Percentiles rank a stretch among this genome's conserved stretches.
phyloP scores from a whole-genome alignment of 306 rosid species.

The Acacia acuminata region DNA sequence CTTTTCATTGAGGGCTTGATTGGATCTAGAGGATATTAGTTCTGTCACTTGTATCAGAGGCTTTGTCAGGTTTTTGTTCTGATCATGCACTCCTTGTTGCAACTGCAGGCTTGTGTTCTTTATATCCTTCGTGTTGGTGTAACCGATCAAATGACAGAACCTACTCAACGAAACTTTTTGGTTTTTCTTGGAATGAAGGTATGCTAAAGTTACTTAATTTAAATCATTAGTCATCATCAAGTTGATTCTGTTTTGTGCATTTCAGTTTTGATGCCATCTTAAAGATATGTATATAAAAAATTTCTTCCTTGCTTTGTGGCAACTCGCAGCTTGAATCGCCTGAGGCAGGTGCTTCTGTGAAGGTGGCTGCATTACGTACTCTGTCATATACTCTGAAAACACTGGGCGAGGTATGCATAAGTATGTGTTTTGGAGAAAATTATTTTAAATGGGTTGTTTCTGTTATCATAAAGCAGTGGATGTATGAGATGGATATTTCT shows the following conservation, averaged over 20 bases:
- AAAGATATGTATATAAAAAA: slow-evolving; percentile 2
- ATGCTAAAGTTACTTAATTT: slow-evolving; percentile 23
- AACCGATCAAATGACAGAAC: slow-evolving; percentile 96
- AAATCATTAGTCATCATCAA: slow-evolving; percentile 11
- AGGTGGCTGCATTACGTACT: slow-evolving; percentile 81
- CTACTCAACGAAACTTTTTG: slow-evolving; percentile 84
- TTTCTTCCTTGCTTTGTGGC: slow-evolving; percentile 21
- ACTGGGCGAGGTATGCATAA: slow-evolving; percentile 76
- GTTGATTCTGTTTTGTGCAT: slow-evolving; percentile 18
- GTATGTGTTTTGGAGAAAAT: slow-evolving; percentile 13
- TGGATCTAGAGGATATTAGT: not conserved
- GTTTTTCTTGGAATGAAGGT: slow-evolving; percentile 87
- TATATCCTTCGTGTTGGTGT: slow-evolving; percentile 88
- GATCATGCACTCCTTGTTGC: slow-evolving; percentile 39
- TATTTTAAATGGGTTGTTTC: slow-evolving; percentile 3
- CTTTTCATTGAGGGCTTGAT: not conserved
- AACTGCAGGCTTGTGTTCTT: slow-evolving; percentile 92
- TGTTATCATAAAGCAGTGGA: not conserved
- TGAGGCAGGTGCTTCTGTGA: slow-evolving; percentile 84
- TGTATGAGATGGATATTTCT: slow-evolving; percentile 7
- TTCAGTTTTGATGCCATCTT: slow-evolving; percentile 10
- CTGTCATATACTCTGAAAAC: slow-evolving; percentile 79
- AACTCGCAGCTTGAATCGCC: slow-evolving; percentile 69
- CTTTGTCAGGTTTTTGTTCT: not conserved
- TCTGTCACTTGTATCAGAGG: not conserved